Evolutionary conservation across 257 asterid genomes (phyloP).

Genomic region (Paraleonurus japonicus): DNA sequence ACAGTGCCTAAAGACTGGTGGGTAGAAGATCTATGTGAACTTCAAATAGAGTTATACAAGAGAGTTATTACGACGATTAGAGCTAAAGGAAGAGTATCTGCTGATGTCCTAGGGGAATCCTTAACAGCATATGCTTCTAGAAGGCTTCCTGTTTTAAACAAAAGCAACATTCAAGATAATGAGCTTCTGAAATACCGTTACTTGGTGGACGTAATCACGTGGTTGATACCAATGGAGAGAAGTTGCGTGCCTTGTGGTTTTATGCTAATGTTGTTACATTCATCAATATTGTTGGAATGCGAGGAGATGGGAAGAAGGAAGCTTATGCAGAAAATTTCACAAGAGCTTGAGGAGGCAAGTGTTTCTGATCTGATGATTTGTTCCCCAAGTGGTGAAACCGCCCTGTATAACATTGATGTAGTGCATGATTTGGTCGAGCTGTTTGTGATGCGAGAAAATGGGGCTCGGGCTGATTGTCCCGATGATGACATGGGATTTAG

Average conservation of each 20-base stretch:
- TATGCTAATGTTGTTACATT: conserved; percentile 56
- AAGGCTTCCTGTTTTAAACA: conserved; percentile 54
- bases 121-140: conserved; percentile 52
- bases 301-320: conserved; percentile 52
- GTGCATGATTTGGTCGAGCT: conserved; percentile 60
- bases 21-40: conserved; percentile 91
- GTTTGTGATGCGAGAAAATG: conserved; percentile 48
- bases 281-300: conserved; percentile 53
- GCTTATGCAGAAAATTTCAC: conserved; percentile 50
- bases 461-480: conserved; percentile 29
- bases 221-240: conserved; percentile 57
- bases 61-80: conserved; percentile 55
- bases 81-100: conserved; percentile 55
- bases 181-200: conserved; percentile 50
- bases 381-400: conserved; percentile 49
- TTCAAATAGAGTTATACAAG: conserved; percentile 62
- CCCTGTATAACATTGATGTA: conserved; percentile 41
- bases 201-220: conserved; percentile 56
- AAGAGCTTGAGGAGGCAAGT: conserved; percentile 65
- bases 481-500: conserved; percentile 32
- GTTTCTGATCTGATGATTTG: conserved; percentile 59
- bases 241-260: conserved; percentile 52
- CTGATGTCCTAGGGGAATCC: conserved; percentile 70
- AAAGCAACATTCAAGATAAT: conserved; percentile 42
- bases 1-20: conserved; percentile 85